Base-by-base conservation (phyloP, 1,139 yeast genomes). In the Nakaseomyces delphensis region DNA sequence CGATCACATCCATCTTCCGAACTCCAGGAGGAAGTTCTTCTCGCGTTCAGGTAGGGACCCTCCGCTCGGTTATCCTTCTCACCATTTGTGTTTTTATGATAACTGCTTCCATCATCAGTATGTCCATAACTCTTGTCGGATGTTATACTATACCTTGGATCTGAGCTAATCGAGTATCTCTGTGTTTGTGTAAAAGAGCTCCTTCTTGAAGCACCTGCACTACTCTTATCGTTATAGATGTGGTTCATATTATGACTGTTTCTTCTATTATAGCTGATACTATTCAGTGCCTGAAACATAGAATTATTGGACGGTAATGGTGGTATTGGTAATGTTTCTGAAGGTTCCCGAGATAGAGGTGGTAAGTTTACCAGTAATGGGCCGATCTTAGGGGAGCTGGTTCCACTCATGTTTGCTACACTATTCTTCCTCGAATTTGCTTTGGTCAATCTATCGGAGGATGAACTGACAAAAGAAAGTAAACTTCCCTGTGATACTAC, bases 271-370 rank as follows among this genome's bases (percentile, higher is more conserved):
- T 36, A 24, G 18, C 40, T 18, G 19, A 24, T 21, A n/a, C 27
- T 33, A n/a, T 21, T 33, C 11, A 33, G 18, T 4, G 37, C 37
- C 13, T 33, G 37, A n/a, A 13, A 20, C 37, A 33, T 20, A 3
- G 37, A 33, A 13, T 20, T 13, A 21, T 33, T 33, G 16, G 37
- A 7, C 8, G 37, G 37, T 11, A 33, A 15, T 16, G 39, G 39
- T 7, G 39, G 39, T 15, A 45, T 41, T 5, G 57, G 57, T 18
- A 53, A 36, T 6, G 57, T 46, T 9, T 53, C 57, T 8, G 36
- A 45, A 15, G 58, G 58, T 16, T 39, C 43, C 39, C 44, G 39
- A 48, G 68, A 76, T 0, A 79, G 74, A 1, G 84, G 84, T 3
- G 78, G 59, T 32, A 69, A 43, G 9, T 50, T 43, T 15, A 70